Percentiles rank a stretch among this genome's conserved stretches.
Evolutionary conservation across 2,329 filamentous ascomycete species (phyloP).

Genomic region (Epichloe baconii): DNA sequence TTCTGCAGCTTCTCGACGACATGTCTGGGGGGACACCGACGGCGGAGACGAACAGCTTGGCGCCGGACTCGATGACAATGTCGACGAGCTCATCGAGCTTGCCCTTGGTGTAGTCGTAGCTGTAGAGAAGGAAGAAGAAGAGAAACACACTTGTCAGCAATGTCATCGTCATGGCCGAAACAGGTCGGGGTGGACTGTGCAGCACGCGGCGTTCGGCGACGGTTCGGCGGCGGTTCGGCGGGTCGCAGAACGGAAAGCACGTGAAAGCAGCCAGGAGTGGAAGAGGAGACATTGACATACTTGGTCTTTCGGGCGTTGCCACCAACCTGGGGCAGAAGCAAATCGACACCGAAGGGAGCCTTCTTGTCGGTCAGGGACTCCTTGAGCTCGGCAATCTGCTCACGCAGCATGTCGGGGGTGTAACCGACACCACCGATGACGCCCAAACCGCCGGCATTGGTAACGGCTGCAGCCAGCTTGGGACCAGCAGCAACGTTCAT

Average conservation of each 20-base stretch:
- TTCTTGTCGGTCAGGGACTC: conserved; percentile 77
- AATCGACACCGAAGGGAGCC: conserved; percentile 87
- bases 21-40: conserved; percentile 84
- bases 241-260: background rate
- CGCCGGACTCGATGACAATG: conserved; percentile 84
- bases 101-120: conserved; percentile 99
- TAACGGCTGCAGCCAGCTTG: conserved; percentile 90
- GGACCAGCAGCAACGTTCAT: conserved; percentile 99
- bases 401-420: conserved; percentile 90
- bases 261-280: background rate
- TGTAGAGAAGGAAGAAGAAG: conserved; percentile 22
- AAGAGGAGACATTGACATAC: conserved; percentile 22
- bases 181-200: no score
- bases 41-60: conserved; percentile 90
- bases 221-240: background rate
- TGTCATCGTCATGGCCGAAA: background rate
- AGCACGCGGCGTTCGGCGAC: background rate
- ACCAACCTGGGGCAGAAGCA: conserved; percentile 87
- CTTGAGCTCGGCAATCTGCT: conserved; percentile 94
- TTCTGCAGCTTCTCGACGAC: conserved; percentile 86
- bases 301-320: conserved; percentile 93
- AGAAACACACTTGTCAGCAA: background rate
- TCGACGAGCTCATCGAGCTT: conserved; percentile 85
- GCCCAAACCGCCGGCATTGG: conserved; percentile 90
- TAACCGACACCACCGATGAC: conserved; percentile 94